A percentile compares a stretch with the other conserved stretches of the same genome.
These are phyloP conservation scores for Aspergillus affinis DNA, from an alignment of 495 filamentous ascomycete species.

Conservation along the genomic window DNA sequence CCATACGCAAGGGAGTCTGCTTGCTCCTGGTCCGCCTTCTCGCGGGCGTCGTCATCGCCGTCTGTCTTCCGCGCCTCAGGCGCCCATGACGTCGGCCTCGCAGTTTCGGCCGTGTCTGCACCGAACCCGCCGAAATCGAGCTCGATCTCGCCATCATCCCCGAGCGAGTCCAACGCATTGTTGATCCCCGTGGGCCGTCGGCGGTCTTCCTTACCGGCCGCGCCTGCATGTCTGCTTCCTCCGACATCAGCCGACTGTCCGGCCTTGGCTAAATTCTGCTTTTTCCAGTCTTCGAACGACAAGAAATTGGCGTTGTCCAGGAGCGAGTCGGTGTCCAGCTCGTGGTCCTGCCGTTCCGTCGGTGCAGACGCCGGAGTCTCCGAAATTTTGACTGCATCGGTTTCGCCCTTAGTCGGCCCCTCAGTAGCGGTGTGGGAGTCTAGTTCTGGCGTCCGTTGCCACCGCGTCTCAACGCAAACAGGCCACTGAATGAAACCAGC, in stretches of 20 bases:
- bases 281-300: constrained; percentile 98
- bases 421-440: constrained; percentile 1
- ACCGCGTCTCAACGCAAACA: constrained; percentile 21
- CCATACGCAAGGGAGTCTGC: constrained; percentile 20
- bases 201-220: constrained; percentile 39
- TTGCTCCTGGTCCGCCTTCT: constrained; percentile 3
- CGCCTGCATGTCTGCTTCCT: constrained; percentile 36
- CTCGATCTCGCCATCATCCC: constrained; percentile 89
- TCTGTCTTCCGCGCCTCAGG: constrained; percentile 31
- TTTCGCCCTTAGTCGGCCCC: constrained; percentile 4
- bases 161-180: constrained; percentile 70
- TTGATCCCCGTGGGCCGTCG: constrained; percentile 55
- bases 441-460: constrained; percentile 12
- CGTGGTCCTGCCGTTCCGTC: constrained; percentile 28
- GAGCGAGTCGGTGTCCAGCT: constrained; percentile 63
- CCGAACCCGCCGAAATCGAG: constrained; percentile 79
- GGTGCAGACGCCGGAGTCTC: constrained; percentile 11
- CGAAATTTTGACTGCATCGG: constrained; percentile 8
- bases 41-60: constrained; percentile 23
- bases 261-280: constrained; percentile 82
- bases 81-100: constrained; percentile 39
- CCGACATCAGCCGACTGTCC: constrained; percentile 79
- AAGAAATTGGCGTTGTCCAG: constrained; percentile 86
- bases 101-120: constrained; percentile 36
- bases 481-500: constrained; percentile 23